Evolutionary conservation across 257 asterid species (phyloP).

Genomic region (Solanum boliviense): DNA sequence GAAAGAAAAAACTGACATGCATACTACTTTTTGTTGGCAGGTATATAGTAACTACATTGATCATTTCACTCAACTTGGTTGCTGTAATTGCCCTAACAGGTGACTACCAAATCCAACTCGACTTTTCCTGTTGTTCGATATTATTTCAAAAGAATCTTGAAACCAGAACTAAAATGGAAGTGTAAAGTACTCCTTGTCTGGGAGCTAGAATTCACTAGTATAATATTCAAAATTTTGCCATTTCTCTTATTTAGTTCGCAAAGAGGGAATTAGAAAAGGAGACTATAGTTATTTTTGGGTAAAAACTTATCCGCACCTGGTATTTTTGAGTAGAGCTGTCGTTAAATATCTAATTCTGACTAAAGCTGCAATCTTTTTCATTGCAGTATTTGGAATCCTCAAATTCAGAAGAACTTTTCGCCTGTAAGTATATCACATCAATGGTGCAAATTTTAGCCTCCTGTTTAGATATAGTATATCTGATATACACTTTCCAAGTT

Average conservation of each 20-base stretch:
- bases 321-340: not conserved
- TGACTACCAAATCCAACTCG: not conserved
- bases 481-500: not conserved
- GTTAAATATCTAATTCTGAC: not conserved
- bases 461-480: not conserved
- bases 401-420: slow-evolving; percentile 10
- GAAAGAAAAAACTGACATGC: not conserved
- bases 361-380: not conserved
- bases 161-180: not conserved
- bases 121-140: not conserved
- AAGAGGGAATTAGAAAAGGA: not conserved
- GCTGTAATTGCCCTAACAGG: slow-evolving; percentile 50
- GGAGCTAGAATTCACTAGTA: not conserved
- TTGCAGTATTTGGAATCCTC: slow-evolving; percentile 33
- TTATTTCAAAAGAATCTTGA: not conserved
- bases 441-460: not conserved
- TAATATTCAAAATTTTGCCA: not conserved
- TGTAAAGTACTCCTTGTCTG: not conserved
- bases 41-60: slow-evolving; percentile 36
- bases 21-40: slow-evolving; percentile 23
- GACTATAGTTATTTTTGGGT: not conserved
- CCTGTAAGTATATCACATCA: slow-evolving; percentile 16
- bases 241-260: not conserved
- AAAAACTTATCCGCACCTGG: not conserved
- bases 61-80: slow-evolving; percentile 40